Percentiles rank a stretch among this genome's conserved stretches.
phyloP scores from a whole-genome alignment of 352 stramenopile species.

The Phytophthora uliginosa region DNA sequence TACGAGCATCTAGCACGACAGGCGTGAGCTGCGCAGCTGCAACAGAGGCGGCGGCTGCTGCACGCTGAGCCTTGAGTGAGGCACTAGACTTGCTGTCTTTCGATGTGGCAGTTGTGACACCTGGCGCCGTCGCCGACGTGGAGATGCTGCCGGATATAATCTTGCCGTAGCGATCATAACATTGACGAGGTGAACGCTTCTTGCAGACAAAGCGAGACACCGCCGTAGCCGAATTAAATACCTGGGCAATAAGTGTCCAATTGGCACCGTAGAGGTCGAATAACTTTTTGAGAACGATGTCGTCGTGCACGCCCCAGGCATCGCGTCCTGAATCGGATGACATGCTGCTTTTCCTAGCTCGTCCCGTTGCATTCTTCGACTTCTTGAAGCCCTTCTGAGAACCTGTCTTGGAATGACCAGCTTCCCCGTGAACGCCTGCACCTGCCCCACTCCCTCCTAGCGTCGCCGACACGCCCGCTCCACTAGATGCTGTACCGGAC shows the following conservation, averaged over 20 bases:
- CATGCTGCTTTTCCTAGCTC: conserved; percentile 72
- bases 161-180: conserved; percentile 88
- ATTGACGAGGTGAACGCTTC: conserved; percentile 85
- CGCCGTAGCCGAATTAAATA: conserved; percentile 79
- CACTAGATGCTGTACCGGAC: conserved; percentile 28
- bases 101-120: conserved; percentile 7
- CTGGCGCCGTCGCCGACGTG: conserved; percentile 13
- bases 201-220: conserved; percentile 82
- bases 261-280: conserved; percentile 90
- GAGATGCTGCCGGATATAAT: conserved; percentile 73
- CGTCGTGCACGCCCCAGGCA: conserved; percentile 78
- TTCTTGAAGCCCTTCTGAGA: conserved; percentile 65
- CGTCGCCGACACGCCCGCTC: conserved; percentile 13
- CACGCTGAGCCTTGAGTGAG: conserved; percentile 56
- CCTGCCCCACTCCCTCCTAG: conserved; percentile 2
- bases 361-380: conserved; percentile 49
- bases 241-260: conserved; percentile 89
- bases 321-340: conserved; percentile 62
- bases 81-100: conserved; percentile 58
- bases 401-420: conserved; percentile 25
- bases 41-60: conserved; percentile 41
- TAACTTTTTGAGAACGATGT: conserved; percentile 85
- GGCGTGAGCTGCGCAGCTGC: conserved; percentile 52
- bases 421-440: conserved; percentile 28
- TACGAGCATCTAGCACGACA: conserved; percentile 63